Conservation (phyloP, 2,329 filamentous ascomycete genomes). For the Trichoderma sp. region DNA sequence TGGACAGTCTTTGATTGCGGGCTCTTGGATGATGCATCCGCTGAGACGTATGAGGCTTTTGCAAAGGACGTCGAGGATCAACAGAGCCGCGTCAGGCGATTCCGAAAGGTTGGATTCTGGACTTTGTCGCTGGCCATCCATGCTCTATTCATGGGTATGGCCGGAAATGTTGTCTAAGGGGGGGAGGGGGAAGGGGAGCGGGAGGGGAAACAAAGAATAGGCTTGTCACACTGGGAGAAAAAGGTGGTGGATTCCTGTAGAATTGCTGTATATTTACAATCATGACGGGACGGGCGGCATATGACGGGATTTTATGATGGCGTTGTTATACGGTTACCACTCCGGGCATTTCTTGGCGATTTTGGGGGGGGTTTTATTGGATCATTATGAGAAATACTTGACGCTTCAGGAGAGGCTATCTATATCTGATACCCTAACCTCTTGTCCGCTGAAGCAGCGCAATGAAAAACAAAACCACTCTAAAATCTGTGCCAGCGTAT, state of each 20-base stretch:
- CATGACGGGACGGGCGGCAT: conserved; percentile 11
- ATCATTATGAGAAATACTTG: neutral
- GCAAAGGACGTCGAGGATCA: conserved; percentile 87
- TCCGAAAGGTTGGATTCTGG: conserved; percentile 97
- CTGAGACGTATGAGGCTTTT: conserved; percentile 93
- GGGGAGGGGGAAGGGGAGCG: neutral
- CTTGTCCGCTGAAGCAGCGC: neutral
- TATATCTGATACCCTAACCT: conserved; percentile 12
- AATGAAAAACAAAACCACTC: conserved; percentile 8
- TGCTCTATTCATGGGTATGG: conserved; percentile 91
- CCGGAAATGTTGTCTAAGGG: conserved; percentile 65
- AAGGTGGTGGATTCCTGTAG: conserved; percentile 4
- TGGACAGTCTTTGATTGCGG: conserved; percentile 95
- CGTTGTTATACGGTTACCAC: conserved; percentile 8
- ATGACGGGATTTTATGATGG: conserved; percentile 14
- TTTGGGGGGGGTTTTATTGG: neutral
- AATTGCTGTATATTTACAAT: conserved; percentile 19
- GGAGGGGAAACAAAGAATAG: neutral
- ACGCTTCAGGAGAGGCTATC: conserved; percentile 9
- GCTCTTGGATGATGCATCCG: conserved; percentile 87
- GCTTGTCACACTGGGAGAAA: neutral
- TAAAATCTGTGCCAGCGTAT: neutral
- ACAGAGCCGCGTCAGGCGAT: conserved; percentile 76
- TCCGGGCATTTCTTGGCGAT: conserved; percentile 10
- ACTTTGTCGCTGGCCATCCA: conserved; percentile 89